phyloP scores from a whole-genome alignment of 805 yeast species.

The Kluyveromyces starmeri region DNA sequence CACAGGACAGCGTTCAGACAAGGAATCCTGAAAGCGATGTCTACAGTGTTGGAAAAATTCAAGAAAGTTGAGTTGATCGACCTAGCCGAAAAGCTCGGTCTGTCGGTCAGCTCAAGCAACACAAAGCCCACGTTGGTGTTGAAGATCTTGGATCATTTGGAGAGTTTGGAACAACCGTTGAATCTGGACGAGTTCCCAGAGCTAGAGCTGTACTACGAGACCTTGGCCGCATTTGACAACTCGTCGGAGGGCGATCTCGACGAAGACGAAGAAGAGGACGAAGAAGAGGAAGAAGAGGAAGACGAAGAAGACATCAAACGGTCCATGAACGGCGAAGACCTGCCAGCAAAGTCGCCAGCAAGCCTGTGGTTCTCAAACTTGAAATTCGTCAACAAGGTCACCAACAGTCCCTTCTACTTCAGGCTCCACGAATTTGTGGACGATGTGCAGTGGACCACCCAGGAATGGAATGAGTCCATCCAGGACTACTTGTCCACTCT shows the following conservation, averaged over 20 bases:
- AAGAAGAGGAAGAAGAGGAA: slow-evolving; percentile 9
- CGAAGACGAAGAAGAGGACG: slow-evolving; percentile 8
- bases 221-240: slow-evolving; percentile 6
- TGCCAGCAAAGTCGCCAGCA: slow-evolving; percentile 8
- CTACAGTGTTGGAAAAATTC: slow-evolving; percentile 16
- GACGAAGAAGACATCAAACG: slow-evolving; percentile 8
- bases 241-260: slow-evolving; percentile 6
- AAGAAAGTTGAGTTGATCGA: slow-evolving; percentile 23
- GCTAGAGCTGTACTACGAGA: slow-evolving; percentile 18
- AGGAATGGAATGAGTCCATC: slow-evolving; percentile 15
- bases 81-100: slow-evolving; percentile 18
- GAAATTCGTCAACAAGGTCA: slow-evolving; percentile 6
- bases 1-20: no score
- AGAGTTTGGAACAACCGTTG: slow-evolving; percentile 13
- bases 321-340: slow-evolving; percentile 10
- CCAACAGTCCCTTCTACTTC: slow-evolving; percentile 12
- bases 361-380: slow-evolving; percentile 7
- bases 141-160: slow-evolving; percentile 14
- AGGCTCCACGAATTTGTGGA: slow-evolving; percentile 16
- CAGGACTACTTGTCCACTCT: slow-evolving; percentile 22
- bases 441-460: slow-evolving; percentile 14
- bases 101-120: slow-evolving; percentile 12
- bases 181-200: slow-evolving; percentile 23
- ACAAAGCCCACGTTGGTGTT: slow-evolving; percentile 17
- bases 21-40: no score